Conservation (phyloP, 768 basidiomycete species). For the Russula brevipes region DNA sequence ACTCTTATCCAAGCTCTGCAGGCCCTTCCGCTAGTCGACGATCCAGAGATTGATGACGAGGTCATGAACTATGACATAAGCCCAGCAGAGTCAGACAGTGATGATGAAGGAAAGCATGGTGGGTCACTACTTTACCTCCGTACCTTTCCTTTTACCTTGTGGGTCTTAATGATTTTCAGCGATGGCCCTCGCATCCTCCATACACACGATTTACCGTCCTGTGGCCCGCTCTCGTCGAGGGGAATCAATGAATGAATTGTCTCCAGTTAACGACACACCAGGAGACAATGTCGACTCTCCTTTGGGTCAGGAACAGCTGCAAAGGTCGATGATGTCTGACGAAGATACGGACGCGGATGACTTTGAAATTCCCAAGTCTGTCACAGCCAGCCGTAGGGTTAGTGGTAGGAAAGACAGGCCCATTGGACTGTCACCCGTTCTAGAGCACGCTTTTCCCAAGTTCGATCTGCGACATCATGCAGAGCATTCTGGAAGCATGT, state of each 20-base stretch:
- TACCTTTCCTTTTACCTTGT: background rate
- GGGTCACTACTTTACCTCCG: conserved; percentile 6
- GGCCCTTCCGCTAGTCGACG: conserved; percentile 73
- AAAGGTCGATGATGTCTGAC: conserved; percentile 10
- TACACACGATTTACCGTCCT: conserved; percentile 83
- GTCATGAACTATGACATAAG: conserved; percentile 38
- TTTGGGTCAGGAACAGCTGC: conserved; percentile 8
- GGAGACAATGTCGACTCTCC: conserved; percentile 5
- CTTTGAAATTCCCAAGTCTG: conserved; percentile 24
- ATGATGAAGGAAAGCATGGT: conserved; percentile 52
- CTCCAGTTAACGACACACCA: conserved; percentile 24
- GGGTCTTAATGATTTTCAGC: conserved; percentile 31
- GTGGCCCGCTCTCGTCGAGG: conserved; percentile 58
- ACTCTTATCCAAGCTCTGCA: conserved; percentile 86
- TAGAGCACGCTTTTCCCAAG: conserved; percentile 15
- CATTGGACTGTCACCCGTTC: conserved; percentile 14
- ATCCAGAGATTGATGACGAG: conserved; percentile 66
- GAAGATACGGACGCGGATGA: conserved; percentile 26
- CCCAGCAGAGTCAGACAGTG: conserved; percentile 53
- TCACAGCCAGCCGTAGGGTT: conserved; percentile 1
- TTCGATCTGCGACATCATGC: conserved; percentile 14
- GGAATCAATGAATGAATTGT: conserved; percentile 26
- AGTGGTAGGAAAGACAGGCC: conserved; percentile 13
- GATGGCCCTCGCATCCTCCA: conserved; percentile 67
- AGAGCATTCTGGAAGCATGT: conserved; percentile 39